Evolutionary conservation across 495 filamentous ascomycete species (phyloP).

Genomic region (Trichoderma erinaceum): DNA sequence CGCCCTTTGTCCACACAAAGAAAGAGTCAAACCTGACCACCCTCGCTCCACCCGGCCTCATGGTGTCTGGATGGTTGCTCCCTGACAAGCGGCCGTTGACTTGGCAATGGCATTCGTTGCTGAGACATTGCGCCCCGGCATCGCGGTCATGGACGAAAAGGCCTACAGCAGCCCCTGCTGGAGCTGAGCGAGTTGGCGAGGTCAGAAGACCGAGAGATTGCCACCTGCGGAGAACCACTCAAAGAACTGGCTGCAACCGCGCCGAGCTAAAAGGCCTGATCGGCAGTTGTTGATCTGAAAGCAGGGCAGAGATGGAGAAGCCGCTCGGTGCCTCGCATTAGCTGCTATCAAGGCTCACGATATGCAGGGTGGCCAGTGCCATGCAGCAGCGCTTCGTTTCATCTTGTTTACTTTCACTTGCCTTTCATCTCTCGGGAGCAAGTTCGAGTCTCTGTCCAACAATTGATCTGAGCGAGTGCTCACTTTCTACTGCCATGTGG

Average conservation of each 20-base stretch:
- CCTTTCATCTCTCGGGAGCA: neutral
- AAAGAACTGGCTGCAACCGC: constrained; percentile 1
- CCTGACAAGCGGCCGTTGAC: constrained; percentile 3
- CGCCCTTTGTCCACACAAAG: neutral
- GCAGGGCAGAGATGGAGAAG: neutral
- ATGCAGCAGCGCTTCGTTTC: neutral
- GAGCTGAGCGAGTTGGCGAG: neutral
- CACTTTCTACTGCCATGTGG: neutral
- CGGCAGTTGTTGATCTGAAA: neutral
- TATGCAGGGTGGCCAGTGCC: constrained; percentile 5
- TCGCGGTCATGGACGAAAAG: neutral
- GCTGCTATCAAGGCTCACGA: neutral
- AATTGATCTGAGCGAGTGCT: neutral
- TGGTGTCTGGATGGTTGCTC: neutral
- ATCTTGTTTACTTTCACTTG: neutral
- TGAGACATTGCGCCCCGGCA: neutral
- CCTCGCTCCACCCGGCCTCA: neutral
- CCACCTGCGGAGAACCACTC: neutral
- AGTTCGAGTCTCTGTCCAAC: neutral
- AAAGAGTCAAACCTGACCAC: neutral
- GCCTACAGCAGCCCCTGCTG: neutral
- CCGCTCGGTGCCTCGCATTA: neutral
- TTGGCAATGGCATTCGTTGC: constrained; percentile 11
- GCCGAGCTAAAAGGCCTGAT: neutral
- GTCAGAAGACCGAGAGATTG: neutral